Evolutionary conservation across 2,329 filamentous ascomycete species (phyloP), one percentile per base, ranked within the genome.

Genomic region (Alternaria panax): DNA sequence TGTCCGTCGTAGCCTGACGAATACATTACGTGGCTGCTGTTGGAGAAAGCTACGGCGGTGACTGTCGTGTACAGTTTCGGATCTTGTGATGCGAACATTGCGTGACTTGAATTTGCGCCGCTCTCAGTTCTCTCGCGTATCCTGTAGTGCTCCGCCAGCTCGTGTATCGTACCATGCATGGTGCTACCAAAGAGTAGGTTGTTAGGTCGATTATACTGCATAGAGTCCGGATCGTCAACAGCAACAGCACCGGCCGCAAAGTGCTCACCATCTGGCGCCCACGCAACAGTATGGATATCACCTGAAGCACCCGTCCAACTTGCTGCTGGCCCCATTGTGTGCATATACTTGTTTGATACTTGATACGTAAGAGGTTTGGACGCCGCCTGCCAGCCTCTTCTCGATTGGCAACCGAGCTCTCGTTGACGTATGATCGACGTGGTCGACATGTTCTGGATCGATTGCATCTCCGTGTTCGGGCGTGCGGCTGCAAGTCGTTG

Each of bases 201-300:
- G 59, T 86, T 84, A 0, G 80, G 78, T 38, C 83, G 77, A 58
- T 89, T 89, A 67, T 89, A 89, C 40, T 86, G 82, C 81, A 86
- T 85, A n/a, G 82, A 85, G 45, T 82, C 76, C 3, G 79, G 71
- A 63, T 88, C 86, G 4, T 82, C 82, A 5, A 86, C 81, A 28
- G 86, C 83, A 6, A 85, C 83, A 5, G 86, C 84, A 2, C 86
- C 87, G 9, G 83, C 85, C 27, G 83, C 85, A 66, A 88, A 89
- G 4, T 67, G 76, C 2, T 80, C 79, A 2, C 85, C 83, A 69
- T 86, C 79, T 2, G 81, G 79, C 2, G 83, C 82, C 87, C 87
- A 89, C 14, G 85, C 81, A 4, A 88, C 73, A 9, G 81, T 80
- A 32, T 84, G 80, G 2, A 88, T 81, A 69, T 88, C 87, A 24